Evolutionary conservation across 2,329 filamentous ascomycete species (phyloP).

Genomic region (Epichloe aotearoae): DNA sequence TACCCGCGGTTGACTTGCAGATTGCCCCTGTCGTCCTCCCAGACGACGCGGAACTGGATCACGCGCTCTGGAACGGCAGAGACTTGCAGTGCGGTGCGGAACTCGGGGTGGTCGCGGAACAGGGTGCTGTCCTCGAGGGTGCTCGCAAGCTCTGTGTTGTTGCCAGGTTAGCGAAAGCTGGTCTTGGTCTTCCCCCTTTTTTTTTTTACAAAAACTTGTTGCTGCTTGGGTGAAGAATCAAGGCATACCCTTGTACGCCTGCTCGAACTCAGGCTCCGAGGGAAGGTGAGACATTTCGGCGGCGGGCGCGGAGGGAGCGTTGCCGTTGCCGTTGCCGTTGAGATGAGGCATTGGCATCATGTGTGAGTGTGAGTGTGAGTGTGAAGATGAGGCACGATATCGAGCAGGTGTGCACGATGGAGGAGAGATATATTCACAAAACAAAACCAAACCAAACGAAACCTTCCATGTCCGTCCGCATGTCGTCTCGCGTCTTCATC

Average conservation of each 20-base stretch:
- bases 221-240: neutral
- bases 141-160: constrained; percentile 65
- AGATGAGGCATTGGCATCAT: constrained; percentile 1
- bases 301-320: constrained; percentile 3
- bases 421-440: no score
- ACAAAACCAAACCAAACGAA: no score
- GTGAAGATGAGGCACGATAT: no score
- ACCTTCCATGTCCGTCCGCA: neutral
- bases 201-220: no score
- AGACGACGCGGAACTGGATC: constrained; percentile 93
- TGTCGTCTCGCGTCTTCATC: neutral
- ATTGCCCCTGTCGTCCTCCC: constrained; percentile 87
- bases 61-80: constrained; percentile 86
- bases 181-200: neutral
- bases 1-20: constrained; percentile 89
- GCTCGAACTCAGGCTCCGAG: constrained; percentile 92
- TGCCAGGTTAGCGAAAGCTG: neutral
- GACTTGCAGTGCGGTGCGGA: constrained; percentile 78
- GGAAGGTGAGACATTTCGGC: constrained; percentile 68
- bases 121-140: constrained; percentile 89
- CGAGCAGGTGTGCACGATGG: no score
- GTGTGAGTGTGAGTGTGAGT: neutral
- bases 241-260: constrained; percentile 75
- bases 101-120: constrained; percentile 89
- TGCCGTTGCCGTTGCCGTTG: constrained; percentile 2